These are phyloP conservation scores for Moesziomyces globuligerus DNA, from an alignment of 1,284 basidiomycete species.

Conservation along the genomic window DNA sequence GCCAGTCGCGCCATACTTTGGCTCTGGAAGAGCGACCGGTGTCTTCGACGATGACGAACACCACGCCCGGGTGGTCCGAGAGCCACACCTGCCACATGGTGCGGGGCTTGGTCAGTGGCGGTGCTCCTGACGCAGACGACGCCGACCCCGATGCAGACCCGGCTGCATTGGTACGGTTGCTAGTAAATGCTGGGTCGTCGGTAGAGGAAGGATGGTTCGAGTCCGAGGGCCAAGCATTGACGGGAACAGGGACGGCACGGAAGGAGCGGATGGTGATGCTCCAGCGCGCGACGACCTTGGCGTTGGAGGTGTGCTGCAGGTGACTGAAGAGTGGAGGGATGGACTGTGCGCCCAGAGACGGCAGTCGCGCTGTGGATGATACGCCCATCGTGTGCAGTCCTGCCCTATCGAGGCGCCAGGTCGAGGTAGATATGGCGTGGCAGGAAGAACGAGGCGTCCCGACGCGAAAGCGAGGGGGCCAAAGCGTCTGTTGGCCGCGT, in stretches of 20 bases:
- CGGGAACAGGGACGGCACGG: slow-evolving; percentile 46
- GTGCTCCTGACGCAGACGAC: slow-evolving; percentile 29
- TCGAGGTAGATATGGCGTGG: slow-evolving; percentile 6
- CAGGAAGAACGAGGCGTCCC: slow-evolving; percentile 4
- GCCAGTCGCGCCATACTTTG: slow-evolving; percentile 46
- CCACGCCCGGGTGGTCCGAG: slow-evolving; percentile 43
- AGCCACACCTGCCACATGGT: slow-evolving; percentile 52
- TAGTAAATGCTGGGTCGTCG: not conserved
- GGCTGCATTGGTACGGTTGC: not conserved
- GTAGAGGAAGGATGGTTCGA: slow-evolving; percentile 1
- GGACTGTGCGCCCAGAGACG: slow-evolving; percentile 41
- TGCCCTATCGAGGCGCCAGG: no score
- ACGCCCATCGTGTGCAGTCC: slow-evolving; percentile 25
- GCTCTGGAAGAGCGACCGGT: slow-evolving; percentile 42
- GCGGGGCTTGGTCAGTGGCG: slow-evolving; percentile 43
- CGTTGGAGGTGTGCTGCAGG: slow-evolving; percentile 38
- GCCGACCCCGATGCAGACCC: slow-evolving; percentile 13
- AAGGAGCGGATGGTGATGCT: slow-evolving; percentile 54
- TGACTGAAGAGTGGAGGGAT: slow-evolving; percentile 49
- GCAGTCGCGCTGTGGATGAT: slow-evolving; percentile 41
- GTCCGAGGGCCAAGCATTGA: slow-evolving; percentile 41
- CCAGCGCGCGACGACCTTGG: slow-evolving; percentile 44
- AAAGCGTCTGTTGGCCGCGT: slow-evolving; percentile 13
- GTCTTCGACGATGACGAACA: slow-evolving; percentile 52
- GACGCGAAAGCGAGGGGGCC: no score